Conservation (phyloP, 169 alveolate species). For the Cyclospora cayetanensis region DNA sequence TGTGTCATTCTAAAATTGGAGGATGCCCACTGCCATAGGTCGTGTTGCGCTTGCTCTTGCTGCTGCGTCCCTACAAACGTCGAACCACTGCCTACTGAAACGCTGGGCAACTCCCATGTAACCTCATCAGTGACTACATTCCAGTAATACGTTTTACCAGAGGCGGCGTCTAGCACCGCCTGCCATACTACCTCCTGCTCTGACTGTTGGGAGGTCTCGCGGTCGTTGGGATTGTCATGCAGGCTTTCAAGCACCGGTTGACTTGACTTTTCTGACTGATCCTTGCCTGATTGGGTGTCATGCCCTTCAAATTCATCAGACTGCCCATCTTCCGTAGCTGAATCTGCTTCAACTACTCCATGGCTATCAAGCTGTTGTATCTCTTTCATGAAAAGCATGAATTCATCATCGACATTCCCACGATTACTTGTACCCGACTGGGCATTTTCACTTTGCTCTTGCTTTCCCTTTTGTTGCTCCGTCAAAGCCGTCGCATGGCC, state of each 20-base stretch:
- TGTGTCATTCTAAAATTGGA: conserved; percentile 23
- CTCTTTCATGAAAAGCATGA: conserved; percentile 53
- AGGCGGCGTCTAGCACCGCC: conserved; percentile 40
- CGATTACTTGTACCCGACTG: neutral
- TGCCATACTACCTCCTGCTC: conserved; percentile 30
- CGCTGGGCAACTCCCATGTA: conserved; percentile 47
- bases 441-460: neutral
- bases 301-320: neutral
- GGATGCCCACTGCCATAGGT: conserved; percentile 56
- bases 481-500: neutral
- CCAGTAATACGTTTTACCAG: conserved; percentile 59
- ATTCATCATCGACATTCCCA: conserved; percentile 49
- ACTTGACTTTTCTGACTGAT: neutral
- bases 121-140: conserved; percentile 52
- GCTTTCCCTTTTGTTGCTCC: conserved; percentile 32
- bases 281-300: neutral
- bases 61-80: neutral
- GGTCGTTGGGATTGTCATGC: neutral
- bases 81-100: neutral
- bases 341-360: conserved; percentile 13
- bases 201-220: neutral
- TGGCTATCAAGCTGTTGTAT: conserved; percentile 52
- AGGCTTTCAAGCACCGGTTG: neutral
- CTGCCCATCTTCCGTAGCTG: no score
- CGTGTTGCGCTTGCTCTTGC: neutral